A percentile compares a stretch with the other conserved stretches of the same genome.
These are phyloP conservation scores for Blastocladiella emersonii DNA, from an alignment of 371 early-diverging fungal species.

Conservation along the genomic window DNA sequence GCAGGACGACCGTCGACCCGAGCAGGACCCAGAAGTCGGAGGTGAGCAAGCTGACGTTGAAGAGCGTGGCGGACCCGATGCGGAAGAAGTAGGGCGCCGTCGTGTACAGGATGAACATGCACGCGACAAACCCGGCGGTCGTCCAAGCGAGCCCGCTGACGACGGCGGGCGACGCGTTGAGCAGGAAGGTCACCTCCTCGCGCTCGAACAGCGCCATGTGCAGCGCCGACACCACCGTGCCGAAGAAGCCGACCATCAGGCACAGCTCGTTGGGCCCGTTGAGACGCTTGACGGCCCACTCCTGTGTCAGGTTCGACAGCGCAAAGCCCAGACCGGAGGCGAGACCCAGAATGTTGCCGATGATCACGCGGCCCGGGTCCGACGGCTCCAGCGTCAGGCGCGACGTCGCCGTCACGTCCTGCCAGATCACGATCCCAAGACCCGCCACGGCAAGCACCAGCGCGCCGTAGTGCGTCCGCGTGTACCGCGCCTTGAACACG, in stretches of 20 bases:
- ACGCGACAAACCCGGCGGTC: not conserved
- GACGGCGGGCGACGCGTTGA: too few relatives aligned
- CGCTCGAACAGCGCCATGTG: not conserved
- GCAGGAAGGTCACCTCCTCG: not conserved
- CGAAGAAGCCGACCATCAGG: not conserved
- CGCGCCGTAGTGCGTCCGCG: not conserved
- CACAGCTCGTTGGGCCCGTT: not conserved
- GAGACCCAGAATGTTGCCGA: conserved; percentile 1
- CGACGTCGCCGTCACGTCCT: not conserved
- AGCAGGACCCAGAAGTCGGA: not conserved
- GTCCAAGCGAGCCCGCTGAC: not conserved
- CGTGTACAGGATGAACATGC: not conserved
- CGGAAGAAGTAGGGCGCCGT: not conserved
- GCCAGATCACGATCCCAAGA: not conserved
- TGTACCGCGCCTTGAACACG: not conserved
- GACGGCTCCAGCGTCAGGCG: not conserved
- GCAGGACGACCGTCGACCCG: not conserved
- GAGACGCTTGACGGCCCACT: not conserved
- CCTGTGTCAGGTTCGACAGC: not conserved
- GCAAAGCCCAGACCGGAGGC: not conserved
- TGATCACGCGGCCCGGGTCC: not conserved
- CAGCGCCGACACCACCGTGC: not conserved
- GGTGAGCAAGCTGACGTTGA: not conserved
- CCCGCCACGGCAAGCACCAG: not conserved
- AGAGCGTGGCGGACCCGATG: not conserved